Evolutionary conservation across 2,329 filamentous ascomycete species (phyloP), one percentile per base, ranked within the genome.

Genomic region (Akanthomyces lecanii): DNA sequence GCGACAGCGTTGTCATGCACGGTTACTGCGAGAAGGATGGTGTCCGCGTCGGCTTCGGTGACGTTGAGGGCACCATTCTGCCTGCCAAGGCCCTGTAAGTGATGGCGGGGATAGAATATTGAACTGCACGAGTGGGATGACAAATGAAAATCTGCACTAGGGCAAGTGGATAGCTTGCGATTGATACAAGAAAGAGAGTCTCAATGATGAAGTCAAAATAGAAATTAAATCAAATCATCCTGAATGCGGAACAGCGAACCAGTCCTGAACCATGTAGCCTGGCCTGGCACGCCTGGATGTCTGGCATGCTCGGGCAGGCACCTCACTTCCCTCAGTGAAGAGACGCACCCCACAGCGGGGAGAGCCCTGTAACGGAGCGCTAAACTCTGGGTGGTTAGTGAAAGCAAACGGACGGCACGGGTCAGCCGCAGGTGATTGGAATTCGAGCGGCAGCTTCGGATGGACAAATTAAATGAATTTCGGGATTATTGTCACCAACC

Each of bases 31-130:
- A 72, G 40, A 64, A 66, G 7, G 75, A 74, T 12, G 66, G 68
- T 14, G 62, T 68, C 25, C 70, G 69, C 42, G 76, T 81, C 3
- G 79, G 79, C 5, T 82, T 81, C 67, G 79, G 79, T 5, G 73
- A 76, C 28, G 81, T 78, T 62, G 65, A 68, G 25, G 77, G 76
- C 6, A 70, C 68, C n/a, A 71, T 79, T 40, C 53, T 62, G 14
- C 52, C 62, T 12, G 64, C 64, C 28, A 65, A 62, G 48, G 47
- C 54, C 14, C 47, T 58, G 47, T 63, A 59, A 48, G 23, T 42
- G 28, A 38, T 5, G 45, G 23, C n/a, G 40, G 10, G 33, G 50
- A n/a, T 12, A 11, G 5, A 28, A 16, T 30, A 48, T 21, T 38
- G 36, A 50, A 59, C 14, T 14, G 36, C 16, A 52, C 18, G 28